A percentile compares a stretch with the other conserved stretches of the same genome.
Conservation (phyloP, 441 rosid genomes). For the Metrosideros polymorpha region DNA sequence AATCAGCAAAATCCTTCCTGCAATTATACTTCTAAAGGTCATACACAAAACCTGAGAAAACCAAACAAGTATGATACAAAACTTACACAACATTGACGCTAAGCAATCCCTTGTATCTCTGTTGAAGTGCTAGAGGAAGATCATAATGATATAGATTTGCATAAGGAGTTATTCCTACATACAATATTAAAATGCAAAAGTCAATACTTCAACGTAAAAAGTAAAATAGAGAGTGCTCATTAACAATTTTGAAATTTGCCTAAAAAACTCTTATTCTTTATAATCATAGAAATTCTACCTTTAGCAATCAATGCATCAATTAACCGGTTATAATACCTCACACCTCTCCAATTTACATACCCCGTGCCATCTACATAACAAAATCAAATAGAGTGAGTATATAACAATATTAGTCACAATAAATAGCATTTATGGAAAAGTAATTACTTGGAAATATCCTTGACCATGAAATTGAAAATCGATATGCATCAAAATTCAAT, state of each 20-base stretch:
- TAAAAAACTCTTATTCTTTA: neutral
- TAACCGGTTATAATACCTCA: neutral
- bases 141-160: slow-evolving; percentile 37
- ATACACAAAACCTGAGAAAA: too few species aligned
- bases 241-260: too few species aligned
- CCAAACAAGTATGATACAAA: neutral
- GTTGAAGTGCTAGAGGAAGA: slow-evolving; percentile 29
- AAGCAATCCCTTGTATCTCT: slow-evolving; percentile 26
- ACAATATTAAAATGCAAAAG: neutral
- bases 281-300: neutral
- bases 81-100: slow-evolving; percentile 19
- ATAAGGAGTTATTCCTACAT: slow-evolving; percentile 10
- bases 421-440: neutral
- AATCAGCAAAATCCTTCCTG: slow-evolving; percentile 11
- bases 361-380: neutral
- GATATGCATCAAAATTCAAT: neutral
- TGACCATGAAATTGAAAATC: neutral
- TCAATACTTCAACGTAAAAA: neutral
- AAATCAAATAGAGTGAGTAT: neutral
- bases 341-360: neutral
- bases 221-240: neutral
- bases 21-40: too few species aligned
- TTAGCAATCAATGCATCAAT: neutral
- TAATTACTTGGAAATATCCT: neutral
- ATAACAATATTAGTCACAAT: neutral